These are phyloP conservation scores for Arthrobotrys entomopaga DNA, from an alignment of 2,329 filamentous ascomycete genomes.

Conservation along the genomic window DNA sequence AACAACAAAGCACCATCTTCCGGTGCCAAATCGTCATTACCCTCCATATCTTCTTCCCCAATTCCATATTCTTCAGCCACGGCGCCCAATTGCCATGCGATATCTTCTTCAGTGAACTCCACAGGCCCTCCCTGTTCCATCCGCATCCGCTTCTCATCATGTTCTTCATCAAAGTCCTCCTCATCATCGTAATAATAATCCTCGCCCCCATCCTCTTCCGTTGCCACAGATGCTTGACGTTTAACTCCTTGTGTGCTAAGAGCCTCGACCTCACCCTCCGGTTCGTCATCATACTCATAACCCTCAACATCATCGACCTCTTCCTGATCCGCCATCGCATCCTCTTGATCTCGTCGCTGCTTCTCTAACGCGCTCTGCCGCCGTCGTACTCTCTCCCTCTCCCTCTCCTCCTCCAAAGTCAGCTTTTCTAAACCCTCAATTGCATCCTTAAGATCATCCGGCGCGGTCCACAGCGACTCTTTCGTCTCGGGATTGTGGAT, in stretches of 20 bases:
- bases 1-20: constrained; percentile 57
- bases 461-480: constrained; percentile 94
- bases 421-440: constrained; percentile 74
- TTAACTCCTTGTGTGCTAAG: constrained; percentile 52
- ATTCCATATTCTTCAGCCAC: constrained; percentile 88
- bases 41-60: constrained; percentile 79
- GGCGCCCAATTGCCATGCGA: constrained; percentile 86
- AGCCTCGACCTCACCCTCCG: constrained; percentile 57
- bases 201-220: constrained; percentile 76
- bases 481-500: constrained; percentile 88
- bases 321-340: constrained; percentile 53
- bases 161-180: constrained; percentile 67
- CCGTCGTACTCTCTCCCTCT: constrained; percentile 55
- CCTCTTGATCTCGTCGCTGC: constrained; percentile 44
- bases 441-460: constrained; percentile 82
- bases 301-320: constrained; percentile 59
- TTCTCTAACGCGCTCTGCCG: constrained; percentile 44
- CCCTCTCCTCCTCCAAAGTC: constrained; percentile 48
- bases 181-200: constrained; percentile 65
- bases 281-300: constrained; percentile 30
- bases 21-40: constrained; percentile 64
- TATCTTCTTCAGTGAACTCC: constrained; percentile 93
- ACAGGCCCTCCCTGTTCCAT: constrained; percentile 68
- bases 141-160: constrained; percentile 67
- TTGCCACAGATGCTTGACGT: constrained; percentile 51